Conservation (phyloP, 768 basidiomycete species). For the Russula sp. region DNA sequence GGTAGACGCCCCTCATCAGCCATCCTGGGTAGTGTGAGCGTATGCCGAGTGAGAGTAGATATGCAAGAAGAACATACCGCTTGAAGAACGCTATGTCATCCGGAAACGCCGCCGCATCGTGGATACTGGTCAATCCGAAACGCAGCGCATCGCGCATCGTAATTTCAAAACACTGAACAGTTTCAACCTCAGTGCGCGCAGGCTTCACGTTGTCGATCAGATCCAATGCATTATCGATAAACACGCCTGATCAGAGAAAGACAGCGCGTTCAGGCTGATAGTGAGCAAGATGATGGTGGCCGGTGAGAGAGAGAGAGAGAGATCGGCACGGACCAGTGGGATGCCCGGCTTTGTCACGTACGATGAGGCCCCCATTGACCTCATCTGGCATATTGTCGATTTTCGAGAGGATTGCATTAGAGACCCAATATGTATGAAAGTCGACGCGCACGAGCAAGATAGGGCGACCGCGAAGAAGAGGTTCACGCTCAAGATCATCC, state of each 20-base stretch:
- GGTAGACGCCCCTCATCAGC: slow-evolving; percentile 68
- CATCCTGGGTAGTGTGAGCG: slow-evolving; percentile 45
- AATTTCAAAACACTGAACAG: slow-evolving; percentile 60
- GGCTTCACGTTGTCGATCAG: slow-evolving; percentile 61
- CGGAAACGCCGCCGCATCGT: slow-evolving; percentile 66
- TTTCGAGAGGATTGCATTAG: slow-evolving; percentile 61
- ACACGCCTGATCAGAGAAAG: slow-evolving; percentile 49
- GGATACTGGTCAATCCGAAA: slow-evolving; percentile 80
- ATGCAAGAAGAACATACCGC: slow-evolving; percentile 44
- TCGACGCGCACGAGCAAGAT: slow-evolving; percentile 82
- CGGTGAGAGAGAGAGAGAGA: no score
- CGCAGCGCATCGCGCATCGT: slow-evolving; percentile 68
- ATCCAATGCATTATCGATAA: slow-evolving; percentile 85
- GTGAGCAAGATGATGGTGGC: background rate
- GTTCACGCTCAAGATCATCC: slow-evolving; percentile 72
- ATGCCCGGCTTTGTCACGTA: slow-evolving; percentile 56
- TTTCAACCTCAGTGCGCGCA: slow-evolving; percentile 51
- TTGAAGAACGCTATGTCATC: slow-evolving; percentile 61
- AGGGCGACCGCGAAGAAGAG: slow-evolving; percentile 60
- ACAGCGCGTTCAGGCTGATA: no score
- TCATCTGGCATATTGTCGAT: slow-evolving; percentile 58
- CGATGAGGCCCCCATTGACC: slow-evolving; percentile 71
- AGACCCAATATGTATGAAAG: slow-evolving; percentile 86
- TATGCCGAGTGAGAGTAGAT: background rate
- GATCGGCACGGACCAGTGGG: slow-evolving; percentile 58